Percentiles rank a stretch among this genome's conserved stretches.
These are phyloP conservation scores for Leucaena leucocephala DNA, from an alignment of 306 rosid species.

Conservation along the genomic window DNA sequence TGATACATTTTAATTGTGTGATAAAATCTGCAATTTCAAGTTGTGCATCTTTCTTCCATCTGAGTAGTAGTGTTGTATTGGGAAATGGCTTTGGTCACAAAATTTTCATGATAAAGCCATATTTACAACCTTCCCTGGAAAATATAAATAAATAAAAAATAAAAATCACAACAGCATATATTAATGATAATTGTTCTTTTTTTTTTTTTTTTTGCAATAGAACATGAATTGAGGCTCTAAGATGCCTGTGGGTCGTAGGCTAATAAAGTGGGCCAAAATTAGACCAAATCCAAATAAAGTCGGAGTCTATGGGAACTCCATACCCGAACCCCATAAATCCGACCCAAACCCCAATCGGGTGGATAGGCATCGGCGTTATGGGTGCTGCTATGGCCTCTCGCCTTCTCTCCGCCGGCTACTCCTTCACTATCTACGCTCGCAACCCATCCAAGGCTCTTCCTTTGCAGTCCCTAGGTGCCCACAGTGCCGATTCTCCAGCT, in stretches of 20 bases:
- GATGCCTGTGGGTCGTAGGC: background rate
- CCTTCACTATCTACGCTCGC: constrained; percentile 77
- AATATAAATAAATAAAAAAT: background rate
- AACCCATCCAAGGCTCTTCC: constrained; percentile 60
- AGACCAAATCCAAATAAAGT: background rate
- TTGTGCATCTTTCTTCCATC: constrained; percentile 16
- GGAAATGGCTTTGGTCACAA: constrained; percentile 45
- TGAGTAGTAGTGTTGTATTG: constrained; percentile 4
- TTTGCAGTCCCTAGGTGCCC: constrained; percentile 63
- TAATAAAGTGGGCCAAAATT: background rate
- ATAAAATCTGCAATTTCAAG: background rate
- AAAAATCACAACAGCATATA: background rate
- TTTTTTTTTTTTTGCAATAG: no score
- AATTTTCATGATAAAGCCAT: constrained; percentile 39
- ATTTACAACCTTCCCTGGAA: background rate
- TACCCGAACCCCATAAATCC: constrained; percentile 61
- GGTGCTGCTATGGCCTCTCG: constrained; percentile 87
- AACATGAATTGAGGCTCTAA: background rate
- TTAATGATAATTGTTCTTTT: no score
- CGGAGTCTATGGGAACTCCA: constrained; percentile 45
- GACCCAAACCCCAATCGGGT: constrained; percentile 63
- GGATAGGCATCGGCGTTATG: constrained; percentile 87
- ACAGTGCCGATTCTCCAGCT: constrained; percentile 45
- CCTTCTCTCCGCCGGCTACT: constrained; percentile 72
- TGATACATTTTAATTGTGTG: background rate